Evolutionary conservation across 2,329 filamentous ascomycete genomes (phyloP).

Genomic region (Fusarium sp.): DNA sequence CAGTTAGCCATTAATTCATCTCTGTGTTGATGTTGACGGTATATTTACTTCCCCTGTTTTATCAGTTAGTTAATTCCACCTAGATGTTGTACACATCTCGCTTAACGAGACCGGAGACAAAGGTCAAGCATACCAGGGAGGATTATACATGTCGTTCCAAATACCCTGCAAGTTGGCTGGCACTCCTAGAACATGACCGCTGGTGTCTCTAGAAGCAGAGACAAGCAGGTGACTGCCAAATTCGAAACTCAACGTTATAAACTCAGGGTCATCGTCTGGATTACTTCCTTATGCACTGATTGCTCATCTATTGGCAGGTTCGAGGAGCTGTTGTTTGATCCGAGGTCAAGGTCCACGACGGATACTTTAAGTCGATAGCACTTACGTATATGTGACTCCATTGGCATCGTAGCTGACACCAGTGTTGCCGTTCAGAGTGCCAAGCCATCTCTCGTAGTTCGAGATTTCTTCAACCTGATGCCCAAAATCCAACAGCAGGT

Average conservation of each 20-base stretch:
- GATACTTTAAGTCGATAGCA: too few relatives aligned
- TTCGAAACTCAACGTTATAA: neutral
- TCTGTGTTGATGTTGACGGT: neutral
- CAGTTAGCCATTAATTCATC: neutral
- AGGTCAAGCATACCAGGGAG: neutral
- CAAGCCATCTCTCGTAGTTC: neutral
- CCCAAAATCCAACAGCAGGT: neutral
- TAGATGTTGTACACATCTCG: too few relatives aligned
- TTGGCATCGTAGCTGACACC: neutral
- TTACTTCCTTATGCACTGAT: fast-evolving
- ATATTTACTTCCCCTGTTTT: neutral
- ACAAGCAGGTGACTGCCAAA: neutral
- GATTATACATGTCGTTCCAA: neutral
- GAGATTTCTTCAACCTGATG: neutral
- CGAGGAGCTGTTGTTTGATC: neutral
- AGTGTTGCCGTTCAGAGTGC: neutral
- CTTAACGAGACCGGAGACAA: too few relatives aligned
- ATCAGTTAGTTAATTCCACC: neutral
- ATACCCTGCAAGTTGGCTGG: neutral
- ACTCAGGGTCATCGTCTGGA: neutral
- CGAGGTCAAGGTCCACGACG: neutral
- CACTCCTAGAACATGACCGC: neutral
- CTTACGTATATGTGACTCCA: neutral
- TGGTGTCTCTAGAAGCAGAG: neutral
- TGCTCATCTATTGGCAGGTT: neutral